phyloP scores from a whole-genome alignment of 2,329 filamentous ascomycete genomes.

The Claviceps pazoutovae region DNA sequence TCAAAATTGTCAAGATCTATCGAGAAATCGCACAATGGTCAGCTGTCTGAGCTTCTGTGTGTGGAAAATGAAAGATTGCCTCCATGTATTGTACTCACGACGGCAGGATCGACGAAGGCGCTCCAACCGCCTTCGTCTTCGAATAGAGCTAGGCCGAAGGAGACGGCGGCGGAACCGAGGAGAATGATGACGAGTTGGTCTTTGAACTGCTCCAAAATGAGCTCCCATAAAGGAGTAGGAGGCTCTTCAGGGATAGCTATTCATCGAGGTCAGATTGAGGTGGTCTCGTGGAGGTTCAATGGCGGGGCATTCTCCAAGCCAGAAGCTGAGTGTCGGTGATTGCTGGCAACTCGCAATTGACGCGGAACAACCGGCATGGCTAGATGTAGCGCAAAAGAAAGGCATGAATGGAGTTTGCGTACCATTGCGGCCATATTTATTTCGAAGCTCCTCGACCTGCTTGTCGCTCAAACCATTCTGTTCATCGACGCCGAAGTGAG shows the following conservation, averaged over 20 bases:
- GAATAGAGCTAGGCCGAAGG: conserved; percentile 83
- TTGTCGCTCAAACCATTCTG: conserved; percentile 40
- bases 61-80: background rate
- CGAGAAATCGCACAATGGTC: background rate
- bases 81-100: conserved; percentile 46
- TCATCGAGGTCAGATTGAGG: conserved; percentile 1
- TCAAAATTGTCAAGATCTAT: conserved; percentile 88
- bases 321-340: background rate
- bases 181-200: conserved; percentile 95
- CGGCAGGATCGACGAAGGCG: conserved; percentile 88
- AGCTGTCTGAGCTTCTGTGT: background rate
- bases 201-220: conserved; percentile 97
- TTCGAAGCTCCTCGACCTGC: conserved; percentile 41
- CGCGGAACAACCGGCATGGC: conserved; percentile 3
- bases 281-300: conserved; percentile 2
- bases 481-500: conserved; percentile 41
- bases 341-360: background rate
- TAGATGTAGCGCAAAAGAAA: background rate
- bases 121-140: conserved; percentile 91
- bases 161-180: conserved; percentile 81
- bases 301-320: background rate
- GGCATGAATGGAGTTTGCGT: conserved; percentile 15
- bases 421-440: conserved; percentile 55
- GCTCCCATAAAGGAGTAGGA: conserved; percentile 88
- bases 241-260: conserved; percentile 67